Evolutionary conservation across 306 rosid genomes (phyloP), one percentile per base, ranked within the genome.

Genomic region (Begonia peltatifolia): DNA sequence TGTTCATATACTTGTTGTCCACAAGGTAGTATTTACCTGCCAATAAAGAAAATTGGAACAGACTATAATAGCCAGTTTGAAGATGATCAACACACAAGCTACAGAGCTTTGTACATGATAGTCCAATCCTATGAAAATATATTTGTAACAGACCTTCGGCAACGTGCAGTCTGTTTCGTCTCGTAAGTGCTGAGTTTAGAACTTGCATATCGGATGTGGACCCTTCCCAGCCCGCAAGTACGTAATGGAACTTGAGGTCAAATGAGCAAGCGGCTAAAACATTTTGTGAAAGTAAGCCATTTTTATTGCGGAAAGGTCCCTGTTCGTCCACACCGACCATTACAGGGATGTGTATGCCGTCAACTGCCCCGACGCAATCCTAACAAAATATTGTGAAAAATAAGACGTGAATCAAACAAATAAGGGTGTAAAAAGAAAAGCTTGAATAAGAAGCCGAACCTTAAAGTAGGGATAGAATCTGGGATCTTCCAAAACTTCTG

Each of bases 211-310:
- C 84, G 6, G 88, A 72, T 43, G 93, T 92, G 44, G 96, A 87
- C 63, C 96, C 96, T 79, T 87, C 96, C 94, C 96, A 87, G 14
- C 96, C 96, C 22, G 96, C 94, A 65, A 87, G 83, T 58, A 87
- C 84, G 47, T 84, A 87, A 69, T 80, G 87, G 66, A 87, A 84
- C 79, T 67, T 84, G 64, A 87, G 83, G 68, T 87, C 94, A 71
- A 87, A 81, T 5, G 96, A 87, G 78, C 90, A 87, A 14, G 96
- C 96, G 47, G 83, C 94, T 53, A 87, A 68, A 64, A 84, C 76
- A 61, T 73, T 67, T 68, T 87, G 96, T 16, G 96, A 84, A 66
- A 81, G 87, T 58, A 79, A 69, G 50, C 96, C 96, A 9, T 81
- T 74, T 77, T 76, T 84, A 66, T 87, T 72, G 62, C 96, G 96